Percentiles rank a stretch among this genome's conserved stretches.
Evolutionary conservation across 495 filamentous ascomycete genomes (phyloP).

Genomic region (Bacidia gigantensis): DNA sequence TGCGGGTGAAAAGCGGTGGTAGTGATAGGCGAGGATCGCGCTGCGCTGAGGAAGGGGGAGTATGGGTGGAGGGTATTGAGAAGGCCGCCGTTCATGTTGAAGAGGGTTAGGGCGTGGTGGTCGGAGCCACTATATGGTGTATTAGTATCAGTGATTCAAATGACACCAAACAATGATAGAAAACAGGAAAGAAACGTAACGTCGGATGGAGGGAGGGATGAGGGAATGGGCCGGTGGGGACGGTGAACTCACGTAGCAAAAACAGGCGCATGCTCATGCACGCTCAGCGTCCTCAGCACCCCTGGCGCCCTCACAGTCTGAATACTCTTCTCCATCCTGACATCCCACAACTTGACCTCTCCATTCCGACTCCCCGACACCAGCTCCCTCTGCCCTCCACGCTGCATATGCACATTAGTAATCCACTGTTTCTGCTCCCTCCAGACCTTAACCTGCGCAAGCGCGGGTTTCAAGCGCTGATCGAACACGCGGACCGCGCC

Average conservation of each 20-base stretch:
- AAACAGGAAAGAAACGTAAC: background rate
- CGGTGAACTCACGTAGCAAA: conserved; percentile 73
- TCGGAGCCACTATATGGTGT: conserved; percentile 55
- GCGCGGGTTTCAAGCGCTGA: conserved; percentile 62
- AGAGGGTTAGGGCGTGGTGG: conserved; percentile 76
- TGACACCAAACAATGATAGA: background rate
- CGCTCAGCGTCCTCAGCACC: conserved; percentile 69
- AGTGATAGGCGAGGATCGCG: conserved; percentile 65
- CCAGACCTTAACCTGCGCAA: conserved; percentile 89
- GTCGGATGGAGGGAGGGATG: background rate
- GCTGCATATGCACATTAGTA: conserved; percentile 90
- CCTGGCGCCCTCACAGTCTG: conserved; percentile 59
- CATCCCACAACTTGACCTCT: conserved; percentile 93
- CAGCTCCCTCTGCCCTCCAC: conserved; percentile 81
- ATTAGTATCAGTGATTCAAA: background rate
- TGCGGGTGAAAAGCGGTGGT: conserved; percentile 92
- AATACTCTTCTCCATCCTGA: conserved; percentile 64
- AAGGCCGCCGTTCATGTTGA: conserved; percentile 67
- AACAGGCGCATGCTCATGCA: conserved; percentile 93
- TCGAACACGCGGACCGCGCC: conserved; percentile 95
- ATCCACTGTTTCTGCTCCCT: conserved; percentile 92
- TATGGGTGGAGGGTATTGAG: conserved; percentile 79
- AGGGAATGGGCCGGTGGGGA: background rate
- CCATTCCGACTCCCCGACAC: conserved; percentile 78
- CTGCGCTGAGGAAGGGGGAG: conserved; percentile 70